Base-by-base conservation (phyloP, 352 stramenopile genomes). In the Globisporangium paroecandrum region DNA sequence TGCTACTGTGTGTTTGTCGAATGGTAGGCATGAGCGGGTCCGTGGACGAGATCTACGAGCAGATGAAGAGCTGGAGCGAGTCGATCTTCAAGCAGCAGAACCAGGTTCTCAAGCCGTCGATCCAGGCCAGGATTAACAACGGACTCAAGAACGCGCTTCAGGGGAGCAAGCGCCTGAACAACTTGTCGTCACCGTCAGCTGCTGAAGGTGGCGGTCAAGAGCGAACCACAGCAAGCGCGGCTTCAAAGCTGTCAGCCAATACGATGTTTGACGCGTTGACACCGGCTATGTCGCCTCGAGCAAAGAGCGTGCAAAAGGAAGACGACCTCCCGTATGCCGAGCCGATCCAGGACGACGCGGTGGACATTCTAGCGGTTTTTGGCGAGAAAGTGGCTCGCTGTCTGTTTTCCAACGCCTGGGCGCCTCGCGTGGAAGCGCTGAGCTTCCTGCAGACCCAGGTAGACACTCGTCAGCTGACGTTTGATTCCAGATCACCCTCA, bases 61-160 rank as follows among this genome's bases (percentile, higher is more conserved):
- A 94, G 24, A 89, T 87, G 38, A 87, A 92, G 43, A 86, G 68
- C 65, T 94, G 82, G 79, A 82, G 72, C 6, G 87, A 93, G 53
- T 83, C 81, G 1, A 75, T 91, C 25, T 89, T 94, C 54, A 89
- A 89, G 38, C 77, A 92, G 65, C 77, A 93, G 27, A 89, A 89
- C 32, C 68, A 89, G 25, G 64, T 69, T 8, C 58, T 92, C 1
- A 94, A 94, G 59, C 83, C 87, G 0, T 90, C 85, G 0, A 87
- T 93, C 22, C 85, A 92, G 47, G 85, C 82, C 0, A 93, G 90
- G 70, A 92, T 94, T 76, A 93, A 93, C 71, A 93, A 81, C 22
- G 85, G 87, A 22, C 71, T 93, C 9, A 89, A 86, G 55, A 83
- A 78, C 54, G 83, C 82, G 0, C 64, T 94, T 0, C 77, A 87